A percentile compares a stretch with the other conserved stretches of the same genome.
These are phyloP conservation scores for Colletotrichum tabaci DNA, from an alignment of 2,329 filamentous ascomycete genomes.

Conservation along the genomic window DNA sequence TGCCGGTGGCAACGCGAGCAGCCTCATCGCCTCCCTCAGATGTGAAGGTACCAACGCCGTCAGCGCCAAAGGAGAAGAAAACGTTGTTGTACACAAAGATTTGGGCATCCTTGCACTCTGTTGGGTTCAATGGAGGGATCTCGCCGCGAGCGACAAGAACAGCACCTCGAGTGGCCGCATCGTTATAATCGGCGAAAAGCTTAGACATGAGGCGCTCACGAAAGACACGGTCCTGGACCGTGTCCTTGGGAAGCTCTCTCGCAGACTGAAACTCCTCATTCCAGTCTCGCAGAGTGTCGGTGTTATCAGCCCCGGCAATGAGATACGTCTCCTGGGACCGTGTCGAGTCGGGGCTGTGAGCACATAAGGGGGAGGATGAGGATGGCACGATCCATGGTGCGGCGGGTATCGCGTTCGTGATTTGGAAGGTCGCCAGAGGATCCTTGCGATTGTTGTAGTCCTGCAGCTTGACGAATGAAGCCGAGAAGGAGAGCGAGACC, in stretches of 20 bases:
- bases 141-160: constrained; percentile 94
- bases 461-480: constrained; percentile 83
- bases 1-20: constrained; percentile 93
- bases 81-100: constrained; percentile 99
- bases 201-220: constrained; percentile 94
- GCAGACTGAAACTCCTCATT: constrained; percentile 99
- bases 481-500: constrained; percentile 86
- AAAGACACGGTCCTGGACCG: constrained; percentile 95
- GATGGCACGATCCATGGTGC: constrained; percentile 92
- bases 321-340: constrained; percentile 94
- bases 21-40: constrained; percentile 97
- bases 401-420: constrained; percentile 93
- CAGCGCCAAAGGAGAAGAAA: constrained; percentile 98
- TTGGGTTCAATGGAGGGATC: constrained; percentile 93
- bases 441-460: constrained; percentile 89
- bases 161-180: constrained; percentile 92
- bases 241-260: constrained; percentile 92
- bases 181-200: constrained; percentile 97
- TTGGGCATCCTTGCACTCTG: constrained; percentile 91
- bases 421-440: constrained; percentile 92
- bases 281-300: constrained; percentile 96
- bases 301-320: constrained; percentile 91
- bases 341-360: constrained; percentile 87
- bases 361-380: constrained; percentile 72
- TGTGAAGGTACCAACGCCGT: constrained; percentile 97